Percentiles rank a stretch among this genome's conserved stretches.
Conservation (phyloP, 1,284 basidiomycete species). For the Trichosporon sp. region DNA sequence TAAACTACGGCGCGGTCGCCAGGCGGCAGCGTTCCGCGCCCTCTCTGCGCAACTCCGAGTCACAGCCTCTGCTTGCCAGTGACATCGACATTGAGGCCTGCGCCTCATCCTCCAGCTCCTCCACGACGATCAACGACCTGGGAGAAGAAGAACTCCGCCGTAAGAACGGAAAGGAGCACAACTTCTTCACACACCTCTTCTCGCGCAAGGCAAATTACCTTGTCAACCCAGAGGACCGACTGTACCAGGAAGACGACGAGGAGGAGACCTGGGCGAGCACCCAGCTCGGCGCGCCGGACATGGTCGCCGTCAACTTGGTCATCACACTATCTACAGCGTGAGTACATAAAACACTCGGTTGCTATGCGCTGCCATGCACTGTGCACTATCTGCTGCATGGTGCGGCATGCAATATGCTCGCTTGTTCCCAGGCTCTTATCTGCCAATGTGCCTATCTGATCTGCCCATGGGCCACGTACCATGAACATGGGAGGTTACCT, state of each 20-base stretch:
- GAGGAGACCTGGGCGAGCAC: neutral
- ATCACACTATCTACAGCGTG: slow-evolving; percentile 4
- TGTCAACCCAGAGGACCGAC: neutral
- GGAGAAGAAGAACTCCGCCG: neutral
- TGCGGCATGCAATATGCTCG: neutral
- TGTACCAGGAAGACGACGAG: neutral
- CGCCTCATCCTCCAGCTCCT: neutral
- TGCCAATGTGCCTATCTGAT: too few relatives aligned
- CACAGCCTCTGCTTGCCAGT: neutral
- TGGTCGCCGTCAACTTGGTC: slow-evolving; percentile 3
- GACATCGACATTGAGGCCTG: too few relatives aligned
- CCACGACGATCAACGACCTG: neutral
- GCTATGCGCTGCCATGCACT: neutral
- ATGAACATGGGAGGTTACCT: too few relatives aligned
- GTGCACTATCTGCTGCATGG: neutral
- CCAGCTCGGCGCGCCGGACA: slow-evolving; percentile 1
- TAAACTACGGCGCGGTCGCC: neutral
- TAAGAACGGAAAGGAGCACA: neutral
- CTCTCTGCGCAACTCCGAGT: neutral
- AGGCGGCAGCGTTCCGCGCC: neutral
- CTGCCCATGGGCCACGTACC: too few relatives aligned
- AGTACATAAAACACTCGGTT: neutral
- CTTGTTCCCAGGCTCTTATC: too few relatives aligned
- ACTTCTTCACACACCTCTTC: neutral
- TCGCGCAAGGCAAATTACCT: too few relatives aligned